Evolutionary conservation across 106 monocot species (phyloP).

Genomic region (Narthecium ossifragum): DNA sequence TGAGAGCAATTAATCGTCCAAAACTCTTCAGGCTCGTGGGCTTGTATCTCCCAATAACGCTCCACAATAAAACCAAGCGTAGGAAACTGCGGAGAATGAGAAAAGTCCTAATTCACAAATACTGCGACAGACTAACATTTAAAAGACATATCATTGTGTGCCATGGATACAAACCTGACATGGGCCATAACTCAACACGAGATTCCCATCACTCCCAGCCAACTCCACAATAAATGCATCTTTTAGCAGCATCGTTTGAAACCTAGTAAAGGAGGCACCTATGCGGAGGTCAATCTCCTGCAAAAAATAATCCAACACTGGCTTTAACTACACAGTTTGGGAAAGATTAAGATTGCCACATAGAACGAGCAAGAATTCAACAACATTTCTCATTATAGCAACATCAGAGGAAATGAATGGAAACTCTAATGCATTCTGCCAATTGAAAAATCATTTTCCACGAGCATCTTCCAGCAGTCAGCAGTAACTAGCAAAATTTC

Average conservation of each 20-base stretch:
- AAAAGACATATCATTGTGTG: no score
- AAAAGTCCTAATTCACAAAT: not conserved
- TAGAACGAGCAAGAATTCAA: no score
- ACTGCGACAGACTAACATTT: not conserved
- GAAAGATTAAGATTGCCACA: no score
- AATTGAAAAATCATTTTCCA: no score
- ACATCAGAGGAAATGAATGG: no score
- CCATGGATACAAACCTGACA: conserved; percentile 69
- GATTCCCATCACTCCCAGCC: conserved; percentile 52
- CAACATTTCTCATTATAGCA: no score
- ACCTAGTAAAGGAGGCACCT: conserved; percentile 98
- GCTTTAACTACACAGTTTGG: no score
- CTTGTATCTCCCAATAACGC: conserved; percentile 92
- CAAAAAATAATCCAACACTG: no score
- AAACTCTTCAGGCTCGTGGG: conserved; percentile 97
- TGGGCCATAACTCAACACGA: conserved; percentile 94
- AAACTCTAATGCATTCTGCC: no score
- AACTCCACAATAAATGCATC: conserved; percentile 88
- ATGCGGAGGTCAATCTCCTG: conserved; percentile 98
- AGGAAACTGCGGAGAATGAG: conserved; percentile 80
- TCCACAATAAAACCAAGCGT: conserved; percentile 99
- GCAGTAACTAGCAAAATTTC: no score
- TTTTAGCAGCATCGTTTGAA: conserved; percentile 89
- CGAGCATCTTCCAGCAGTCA: no score
- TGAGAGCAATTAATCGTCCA: conserved; percentile 95